phyloP scores from a whole-genome alignment of 305 asterid genomes.

The Fraxinus paxiana region DNA sequence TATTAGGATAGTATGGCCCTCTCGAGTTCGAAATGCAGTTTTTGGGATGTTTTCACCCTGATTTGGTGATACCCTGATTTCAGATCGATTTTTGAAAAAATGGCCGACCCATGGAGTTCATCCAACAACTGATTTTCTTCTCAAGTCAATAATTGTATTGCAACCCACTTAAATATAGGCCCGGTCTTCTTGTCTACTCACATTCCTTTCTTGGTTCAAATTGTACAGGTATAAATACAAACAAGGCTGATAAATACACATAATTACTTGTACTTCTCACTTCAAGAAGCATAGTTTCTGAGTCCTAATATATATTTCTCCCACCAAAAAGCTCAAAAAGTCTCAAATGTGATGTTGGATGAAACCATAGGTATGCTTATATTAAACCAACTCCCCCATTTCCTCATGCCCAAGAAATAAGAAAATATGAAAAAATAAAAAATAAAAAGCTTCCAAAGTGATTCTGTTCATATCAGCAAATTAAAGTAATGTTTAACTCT shows the following conservation, averaged over 20 bases:
- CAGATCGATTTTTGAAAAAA: too few species aligned
- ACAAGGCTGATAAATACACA: not conserved
- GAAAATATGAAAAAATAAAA: not conserved
- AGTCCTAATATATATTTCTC: not conserved
- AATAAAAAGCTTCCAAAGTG: not conserved
- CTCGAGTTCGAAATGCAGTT: too few species aligned
- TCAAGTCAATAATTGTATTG: not conserved
- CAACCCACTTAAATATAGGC: not conserved
- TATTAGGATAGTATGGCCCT: too few species aligned
- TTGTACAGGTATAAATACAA: not conserved
- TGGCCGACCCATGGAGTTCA: too few species aligned
- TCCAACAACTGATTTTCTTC: not conserved
- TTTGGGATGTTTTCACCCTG: too few species aligned
- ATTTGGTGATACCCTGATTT: too few species aligned
- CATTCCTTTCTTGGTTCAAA: not conserved
- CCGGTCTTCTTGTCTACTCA: not conserved
- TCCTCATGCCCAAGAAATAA: not conserved
- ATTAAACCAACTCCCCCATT: not conserved
- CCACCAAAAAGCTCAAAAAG: not conserved
- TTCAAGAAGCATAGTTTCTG: not conserved
- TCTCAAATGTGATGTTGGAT: not conserved
- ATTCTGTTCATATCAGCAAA: not conserved
- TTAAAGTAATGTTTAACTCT: not conserved
- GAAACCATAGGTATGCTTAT: not conserved
- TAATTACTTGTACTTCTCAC: not conserved